phyloP scores from a whole-genome alignment of 2,329 filamentous ascomycete genomes.

The Huntiella omanensis region DNA sequence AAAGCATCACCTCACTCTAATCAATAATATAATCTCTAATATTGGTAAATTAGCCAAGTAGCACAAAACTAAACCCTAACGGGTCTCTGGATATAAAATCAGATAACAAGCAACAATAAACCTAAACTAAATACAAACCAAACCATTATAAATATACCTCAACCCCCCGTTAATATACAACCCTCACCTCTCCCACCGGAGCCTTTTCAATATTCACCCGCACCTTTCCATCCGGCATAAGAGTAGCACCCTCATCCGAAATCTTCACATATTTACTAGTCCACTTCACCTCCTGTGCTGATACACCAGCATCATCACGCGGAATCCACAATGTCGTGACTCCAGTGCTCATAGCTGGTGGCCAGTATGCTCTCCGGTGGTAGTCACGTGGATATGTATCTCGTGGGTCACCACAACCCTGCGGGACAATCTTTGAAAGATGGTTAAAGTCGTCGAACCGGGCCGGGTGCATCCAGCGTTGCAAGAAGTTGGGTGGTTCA shows the following conservation, averaged over 20 bases:
- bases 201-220: conserved; percentile 21
- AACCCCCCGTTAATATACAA: conserved; percentile 21
- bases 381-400: conserved; percentile 36
- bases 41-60: too few species aligned
- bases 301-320: conserved; percentile 48
- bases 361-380: conserved; percentile 46
- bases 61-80: too few species aligned
- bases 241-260: conserved; percentile 49
- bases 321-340: conserved; percentile 59
- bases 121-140: not conserved
- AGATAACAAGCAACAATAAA: not conserved
- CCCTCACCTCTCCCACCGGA: conserved; percentile 19
- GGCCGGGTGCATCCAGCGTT: conserved; percentile 61
- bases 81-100: too few species aligned
- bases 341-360: conserved; percentile 44
- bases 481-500: conserved; percentile 30
- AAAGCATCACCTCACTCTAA: too few species aligned
- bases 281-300: conserved; percentile 49
- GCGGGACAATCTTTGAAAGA: conserved; percentile 17
- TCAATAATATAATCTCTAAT: too few species aligned
- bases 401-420: conserved; percentile 13
- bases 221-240: conserved; percentile 29
- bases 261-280: conserved; percentile 48
- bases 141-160: not conserved
- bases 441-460: conserved; percentile 53